Percentiles rank a stretch among this genome's conserved stretches.
Conservation (phyloP, 495 filamentous ascomycete species). For the Aspergillus homomorphus region DNA sequence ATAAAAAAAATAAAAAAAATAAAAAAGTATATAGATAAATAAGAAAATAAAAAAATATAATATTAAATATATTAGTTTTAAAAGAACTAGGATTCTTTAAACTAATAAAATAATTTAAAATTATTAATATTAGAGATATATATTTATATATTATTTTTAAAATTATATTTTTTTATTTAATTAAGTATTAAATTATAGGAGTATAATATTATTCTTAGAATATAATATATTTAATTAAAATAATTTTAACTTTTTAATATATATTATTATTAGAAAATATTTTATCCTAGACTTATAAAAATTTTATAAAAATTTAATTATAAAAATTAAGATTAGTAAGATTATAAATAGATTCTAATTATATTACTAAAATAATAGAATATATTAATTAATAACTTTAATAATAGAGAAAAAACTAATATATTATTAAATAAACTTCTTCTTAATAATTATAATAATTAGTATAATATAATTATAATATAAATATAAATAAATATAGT, state of each 20-base stretch:
- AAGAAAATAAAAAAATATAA: not conserved
- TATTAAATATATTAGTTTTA: conserved; percentile 1
- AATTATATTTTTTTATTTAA: not conserved
- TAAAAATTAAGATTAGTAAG: not conserved
- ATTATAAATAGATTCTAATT: not conserved
- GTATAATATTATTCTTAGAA: not conserved
- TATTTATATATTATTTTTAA: not conserved
- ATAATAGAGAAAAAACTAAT: not conserved
- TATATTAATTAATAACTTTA: conserved; percentile 3
- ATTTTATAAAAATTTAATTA: not conserved
- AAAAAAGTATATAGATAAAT: not conserved
- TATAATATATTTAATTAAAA: not conserved
- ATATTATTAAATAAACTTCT: conserved; percentile 2
- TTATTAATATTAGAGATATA: not conserved
- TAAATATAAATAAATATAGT: not conserved
- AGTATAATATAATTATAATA: not conserved
- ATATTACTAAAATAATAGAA: not conserved
- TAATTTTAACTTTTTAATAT: not conserved
- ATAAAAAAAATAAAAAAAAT: not conserved
- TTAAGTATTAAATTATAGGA: not conserved
- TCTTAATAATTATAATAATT: not conserved
- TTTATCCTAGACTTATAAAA: not conserved
- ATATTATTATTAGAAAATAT: conserved; percentile 1
- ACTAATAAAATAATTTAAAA: not conserved
- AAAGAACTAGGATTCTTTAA: not conserved